phyloP scores from a whole-genome alignment of 176 grass and related monocot species.

The Oropetium thomaeum region DNA sequence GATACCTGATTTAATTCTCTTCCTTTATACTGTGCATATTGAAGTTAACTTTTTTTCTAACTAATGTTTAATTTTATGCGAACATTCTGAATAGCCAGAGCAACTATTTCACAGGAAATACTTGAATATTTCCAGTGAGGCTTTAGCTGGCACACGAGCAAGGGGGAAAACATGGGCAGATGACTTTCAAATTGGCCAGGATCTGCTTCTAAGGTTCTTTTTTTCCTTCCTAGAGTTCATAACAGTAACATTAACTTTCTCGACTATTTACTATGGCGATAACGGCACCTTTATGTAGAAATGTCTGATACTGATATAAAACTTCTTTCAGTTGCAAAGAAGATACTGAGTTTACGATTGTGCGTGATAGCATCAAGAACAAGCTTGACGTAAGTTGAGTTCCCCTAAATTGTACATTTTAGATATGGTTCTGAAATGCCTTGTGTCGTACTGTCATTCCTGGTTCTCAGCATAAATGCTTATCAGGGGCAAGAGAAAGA shows the following conservation, averaged over 20 bases:
- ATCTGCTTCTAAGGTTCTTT: conserved; percentile 81
- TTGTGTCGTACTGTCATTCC: neutral
- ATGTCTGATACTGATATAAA: conserved; percentile 22
- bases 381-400: conserved; percentile 76
- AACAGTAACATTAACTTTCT: neutral
- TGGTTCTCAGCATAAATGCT: neutral
- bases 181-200: conserved; percentile 83
- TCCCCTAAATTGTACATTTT: neutral
- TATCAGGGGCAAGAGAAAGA: neutral
- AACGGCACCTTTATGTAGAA: neutral
- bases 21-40: neutral
- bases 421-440: neutral
- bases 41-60: too few species aligned
- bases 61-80: conserved; percentile 53
- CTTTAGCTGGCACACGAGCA: conserved; percentile 88
- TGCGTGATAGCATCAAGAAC: conserved; percentile 83
- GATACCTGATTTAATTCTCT: neutral
- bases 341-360: conserved; percentile 85
- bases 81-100: conserved; percentile 99
- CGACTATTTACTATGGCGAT: neutral
- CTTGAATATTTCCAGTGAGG: conserved; percentile 91
- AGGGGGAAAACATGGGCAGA: conserved; percentile 66
- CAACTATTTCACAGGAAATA: conserved; percentile 97
- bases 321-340: conserved; percentile 71
- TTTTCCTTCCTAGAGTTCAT: conserved; percentile 15